A percentile compares a stretch with the other conserved stretches of the same genome.
Evolutionary conservation across 2,329 filamentous ascomycete genomes (phyloP).

Genomic region (Neonectria magnoliae): DNA sequence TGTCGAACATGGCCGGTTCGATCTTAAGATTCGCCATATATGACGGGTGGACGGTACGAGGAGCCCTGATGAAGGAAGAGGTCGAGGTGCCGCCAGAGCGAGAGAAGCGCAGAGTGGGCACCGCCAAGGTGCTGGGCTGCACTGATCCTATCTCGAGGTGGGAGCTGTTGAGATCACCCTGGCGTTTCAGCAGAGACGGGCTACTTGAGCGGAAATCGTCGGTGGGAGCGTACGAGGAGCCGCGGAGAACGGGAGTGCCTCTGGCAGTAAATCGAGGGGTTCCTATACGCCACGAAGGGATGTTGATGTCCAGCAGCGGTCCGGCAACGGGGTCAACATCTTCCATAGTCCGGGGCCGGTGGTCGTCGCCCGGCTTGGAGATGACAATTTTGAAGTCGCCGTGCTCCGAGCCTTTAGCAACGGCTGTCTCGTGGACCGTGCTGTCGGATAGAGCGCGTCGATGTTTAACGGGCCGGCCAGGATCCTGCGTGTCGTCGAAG

Average conservation of each 20-base stretch:
- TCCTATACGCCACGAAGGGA: slow-evolving; percentile 86
- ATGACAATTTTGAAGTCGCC: slow-evolving; percentile 85
- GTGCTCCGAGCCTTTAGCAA: slow-evolving; percentile 64
- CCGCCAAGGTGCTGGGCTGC: slow-evolving; percentile 51
- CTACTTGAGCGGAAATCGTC: slow-evolving; percentile 75
- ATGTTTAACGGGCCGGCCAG: slow-evolving; percentile 50
- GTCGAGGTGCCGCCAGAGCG: slow-evolving; percentile 32
- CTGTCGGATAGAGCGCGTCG: slow-evolving; percentile 80
- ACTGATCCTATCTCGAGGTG: slow-evolving; percentile 41
- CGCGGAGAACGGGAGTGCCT: slow-evolving; percentile 80
- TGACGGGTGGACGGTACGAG: slow-evolving; percentile 55
- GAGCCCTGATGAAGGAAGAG: slow-evolving; percentile 51
- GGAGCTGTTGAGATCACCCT: slow-evolving; percentile 40
- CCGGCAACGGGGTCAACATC: slow-evolving; percentile 57
- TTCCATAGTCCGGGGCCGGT: slow-evolving; percentile 71
- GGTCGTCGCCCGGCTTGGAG: slow-evolving; percentile 71
- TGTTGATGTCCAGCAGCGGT: slow-evolving; percentile 75
- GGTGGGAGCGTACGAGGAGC: slow-evolving; percentile 81
- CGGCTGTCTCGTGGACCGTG: slow-evolving; percentile 72
- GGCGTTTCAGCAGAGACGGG: slow-evolving; percentile 57
- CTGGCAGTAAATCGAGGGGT: slow-evolving; percentile 81
- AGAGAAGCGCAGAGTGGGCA: slow-evolving; percentile 49
- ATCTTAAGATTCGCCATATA: slow-evolving; percentile 64
- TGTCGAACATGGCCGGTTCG: slow-evolving; percentile 83
- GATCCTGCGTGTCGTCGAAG: slow-evolving; percentile 43